These are phyloP conservation scores for Emmonsiellopsis sp. DNA, from an alignment of 2,329 filamentous ascomycete genomes.

Conservation along the genomic window DNA sequence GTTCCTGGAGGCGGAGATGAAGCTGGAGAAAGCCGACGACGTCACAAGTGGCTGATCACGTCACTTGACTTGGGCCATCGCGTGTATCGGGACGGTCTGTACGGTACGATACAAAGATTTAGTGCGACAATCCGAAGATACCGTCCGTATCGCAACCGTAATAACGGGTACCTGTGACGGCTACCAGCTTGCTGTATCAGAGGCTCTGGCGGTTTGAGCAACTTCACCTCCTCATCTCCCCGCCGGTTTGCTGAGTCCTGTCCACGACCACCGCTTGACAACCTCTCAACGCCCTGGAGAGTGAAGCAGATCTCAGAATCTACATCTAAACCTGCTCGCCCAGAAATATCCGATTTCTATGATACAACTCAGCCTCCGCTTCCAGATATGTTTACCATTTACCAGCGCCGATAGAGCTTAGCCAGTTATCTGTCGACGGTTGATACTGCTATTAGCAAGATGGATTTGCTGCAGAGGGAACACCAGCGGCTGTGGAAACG, in stretches of 20 bases:
- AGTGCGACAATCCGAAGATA: background rate
- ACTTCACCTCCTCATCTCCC: background rate
- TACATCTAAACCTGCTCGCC: background rate
- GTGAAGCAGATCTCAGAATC: background rate
- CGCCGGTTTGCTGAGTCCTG: background rate
- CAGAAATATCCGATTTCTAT: background rate
- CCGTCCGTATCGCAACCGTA: no score
- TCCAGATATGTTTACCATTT: background rate
- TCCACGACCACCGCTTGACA: background rate
- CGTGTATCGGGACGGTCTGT: background rate
- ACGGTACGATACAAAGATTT: background rate
- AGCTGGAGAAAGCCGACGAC: background rate
- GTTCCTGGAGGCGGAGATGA: background rate
- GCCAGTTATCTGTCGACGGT: constrained; percentile 21
- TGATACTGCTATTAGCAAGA: constrained; percentile 23
- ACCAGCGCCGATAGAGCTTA: constrained; percentile 4
- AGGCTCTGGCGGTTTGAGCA: background rate
- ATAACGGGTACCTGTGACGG: no score
- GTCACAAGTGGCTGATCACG: constrained; percentile 4
- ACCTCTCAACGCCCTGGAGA: background rate
- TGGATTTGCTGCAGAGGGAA: constrained; percentile 63
- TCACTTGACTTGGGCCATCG: background rate
- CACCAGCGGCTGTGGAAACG: constrained; percentile 61
- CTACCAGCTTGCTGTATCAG: no score
- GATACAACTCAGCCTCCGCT: background rate